These are phyloP conservation scores for Plasmodium adleri DNA, from an alignment of 169 alveolate genomes.

Conservation along the genomic window DNA sequence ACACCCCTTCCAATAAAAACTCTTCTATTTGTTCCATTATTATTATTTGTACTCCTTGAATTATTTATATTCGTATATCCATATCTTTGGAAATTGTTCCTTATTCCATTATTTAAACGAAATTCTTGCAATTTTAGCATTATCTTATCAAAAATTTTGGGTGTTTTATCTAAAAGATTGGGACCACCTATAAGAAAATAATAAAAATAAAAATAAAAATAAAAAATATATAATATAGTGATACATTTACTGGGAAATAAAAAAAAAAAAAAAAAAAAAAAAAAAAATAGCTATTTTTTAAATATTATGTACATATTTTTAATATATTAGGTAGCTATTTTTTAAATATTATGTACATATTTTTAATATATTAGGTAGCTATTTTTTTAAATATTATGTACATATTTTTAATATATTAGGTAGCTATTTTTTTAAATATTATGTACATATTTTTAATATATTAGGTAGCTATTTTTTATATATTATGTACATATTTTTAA, in stretches of 20 bases:
- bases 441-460: background rate
- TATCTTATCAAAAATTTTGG: conserved; percentile 81
- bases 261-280: background rate
- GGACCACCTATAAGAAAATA: conserved; percentile 72
- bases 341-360: background rate
- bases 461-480: too few species aligned
- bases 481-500: background rate
- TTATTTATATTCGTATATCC: conserved; percentile 51
- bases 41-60: conserved; percentile 54
- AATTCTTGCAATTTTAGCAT: conserved; percentile 81
- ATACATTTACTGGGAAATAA: background rate
- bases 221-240: background rate
- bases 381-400: too few species aligned
- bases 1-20: conserved; percentile 89
- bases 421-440: too few species aligned
- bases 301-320: background rate
- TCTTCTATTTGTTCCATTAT: conserved; percentile 34
- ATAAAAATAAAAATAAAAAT: conserved; percentile 4
- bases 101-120: conserved; percentile 27
- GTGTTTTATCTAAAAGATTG: conserved; percentile 81
- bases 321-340: background rate
- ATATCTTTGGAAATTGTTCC: conserved; percentile 30
- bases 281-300: background rate
- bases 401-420: background rate
- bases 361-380: background rate